A percentile compares a stretch with the other conserved stretches of the same genome.
Conservation (phyloP, 129 eudicot genomes). For the Escallonia rubra region DNA sequence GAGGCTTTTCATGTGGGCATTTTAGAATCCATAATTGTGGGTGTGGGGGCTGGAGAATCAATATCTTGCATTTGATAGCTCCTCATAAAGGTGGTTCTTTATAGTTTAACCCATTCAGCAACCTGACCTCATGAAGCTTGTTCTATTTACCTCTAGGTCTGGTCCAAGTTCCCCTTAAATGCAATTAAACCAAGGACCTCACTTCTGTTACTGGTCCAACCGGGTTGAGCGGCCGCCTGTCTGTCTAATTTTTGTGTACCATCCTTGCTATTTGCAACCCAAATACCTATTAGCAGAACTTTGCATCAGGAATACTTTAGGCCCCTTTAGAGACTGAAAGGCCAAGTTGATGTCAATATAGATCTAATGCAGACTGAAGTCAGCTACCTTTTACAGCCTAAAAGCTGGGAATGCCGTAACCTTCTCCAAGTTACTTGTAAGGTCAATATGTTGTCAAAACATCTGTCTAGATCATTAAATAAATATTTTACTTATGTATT, state of each 20-base stretch:
- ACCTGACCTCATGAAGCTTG: background rate
- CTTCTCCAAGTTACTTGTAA: background rate
- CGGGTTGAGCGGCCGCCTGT: too few species aligned
- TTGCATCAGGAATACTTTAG: background rate
- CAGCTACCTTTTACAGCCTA: background rate
- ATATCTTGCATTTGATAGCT: slow-evolving; percentile 3
- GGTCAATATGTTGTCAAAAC: background rate
- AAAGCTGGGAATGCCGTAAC: background rate
- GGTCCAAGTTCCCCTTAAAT: background rate
- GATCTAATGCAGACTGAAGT: background rate
- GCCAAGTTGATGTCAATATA: background rate
- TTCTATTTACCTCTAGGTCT: background rate
- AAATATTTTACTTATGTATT: background rate
- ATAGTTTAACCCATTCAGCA: background rate
- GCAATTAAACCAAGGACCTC: background rate
- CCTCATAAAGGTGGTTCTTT: slow-evolving; percentile 2
- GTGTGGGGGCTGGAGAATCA: slow-evolving; percentile 8
- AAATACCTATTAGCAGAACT: background rate
- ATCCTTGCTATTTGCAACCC: too few species aligned
- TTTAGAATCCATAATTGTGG: slow-evolving; percentile 12
- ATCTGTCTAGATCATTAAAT: background rate
- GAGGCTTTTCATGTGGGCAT: slow-evolving; percentile 3
- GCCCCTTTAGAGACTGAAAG: background rate
- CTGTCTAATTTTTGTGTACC: too few species aligned
- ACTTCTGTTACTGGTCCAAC: too few species aligned